Base-by-base conservation (phyloP, 257 asterid species). In the Nemophila menziesii region DNA sequence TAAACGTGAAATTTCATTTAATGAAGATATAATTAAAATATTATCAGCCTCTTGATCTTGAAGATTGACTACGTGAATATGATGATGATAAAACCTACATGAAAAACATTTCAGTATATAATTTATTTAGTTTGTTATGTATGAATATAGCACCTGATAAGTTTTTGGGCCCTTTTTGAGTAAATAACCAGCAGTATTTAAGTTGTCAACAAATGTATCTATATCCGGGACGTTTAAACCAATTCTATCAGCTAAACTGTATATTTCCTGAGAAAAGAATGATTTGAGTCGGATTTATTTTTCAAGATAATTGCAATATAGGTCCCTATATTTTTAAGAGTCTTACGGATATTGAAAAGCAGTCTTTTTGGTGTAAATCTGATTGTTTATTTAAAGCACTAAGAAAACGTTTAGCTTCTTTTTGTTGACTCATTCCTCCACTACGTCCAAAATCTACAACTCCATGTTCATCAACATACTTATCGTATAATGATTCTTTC, bases 371-470 rank as follows among this genome's bases (percentile, higher is more conserved):
- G 69, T 58, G 84, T 55, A 69, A 54, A 29, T 89, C 95, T 20
- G 95, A 80, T 33, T 78, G 92, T 75, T 80, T 73, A 63, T 84
- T 77, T 62, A 89, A 62, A 45, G 93, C 95, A 65, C 86, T 72
- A 65, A 89, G 47, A 63, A 89, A 78, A 23, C 92, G 79, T 48
- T 89, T 89, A 47, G 92, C 93, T 74, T 89, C 95, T 71, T 89
- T 89, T 71, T 89, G 95, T 58, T 84, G 92, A 62, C 95, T 89
- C 95, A 89, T 89, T 51, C 97, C 95, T 60, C 97, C 93, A 56
- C 95, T 89, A 23, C 95, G 77, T 41, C 90, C 93, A 62, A 83
- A 89, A 80, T 83, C 97, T 52, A 89, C 93, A 54, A 63, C 60
- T 36, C 95, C 97, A 51, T 89, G 83, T 57, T 89, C 97, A 39